A percentile compares a stretch with the other conserved stretches of the same genome.
phyloP scores from a whole-genome alignment of 2,329 filamentous ascomycete species.

The Lecanoromycetidae sp. region DNA sequence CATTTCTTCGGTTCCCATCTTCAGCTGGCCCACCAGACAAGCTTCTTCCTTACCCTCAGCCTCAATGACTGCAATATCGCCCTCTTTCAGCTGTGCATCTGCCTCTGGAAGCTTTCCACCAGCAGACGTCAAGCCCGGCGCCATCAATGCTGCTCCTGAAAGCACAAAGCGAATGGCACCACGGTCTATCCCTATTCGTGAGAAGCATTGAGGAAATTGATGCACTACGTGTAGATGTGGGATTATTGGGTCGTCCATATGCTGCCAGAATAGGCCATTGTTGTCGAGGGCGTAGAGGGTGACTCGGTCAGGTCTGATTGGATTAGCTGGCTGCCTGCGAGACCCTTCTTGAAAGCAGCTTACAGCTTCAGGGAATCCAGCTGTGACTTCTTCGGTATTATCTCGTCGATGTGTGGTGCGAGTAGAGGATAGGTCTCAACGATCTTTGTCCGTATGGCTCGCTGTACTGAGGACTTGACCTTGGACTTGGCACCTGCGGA shows the following conservation, averaged over 20 bases:
- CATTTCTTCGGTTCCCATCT: slow-evolving; percentile 77
- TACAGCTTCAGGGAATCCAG: slow-evolving; percentile 80
- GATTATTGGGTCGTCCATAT: slow-evolving; percentile 62
- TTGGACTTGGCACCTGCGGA: slow-evolving; percentile 74
- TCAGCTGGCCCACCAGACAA: slow-evolving; percentile 74
- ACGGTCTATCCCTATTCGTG: slow-evolving; percentile 77
- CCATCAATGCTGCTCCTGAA: slow-evolving; percentile 89
- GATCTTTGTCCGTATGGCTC: slow-evolving; percentile 69
- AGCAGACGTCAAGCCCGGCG: slow-evolving; percentile 72
- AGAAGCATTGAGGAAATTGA: slow-evolving; percentile 74
- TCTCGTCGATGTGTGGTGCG: slow-evolving; percentile 77
- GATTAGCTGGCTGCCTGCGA: background rate
- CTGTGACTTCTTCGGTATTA: slow-evolving; percentile 88
- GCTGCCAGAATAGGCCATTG: slow-evolving; percentile 82
- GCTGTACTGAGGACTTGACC: slow-evolving; percentile 93
- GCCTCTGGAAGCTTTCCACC: slow-evolving; percentile 66
- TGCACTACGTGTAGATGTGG: slow-evolving; percentile 86
- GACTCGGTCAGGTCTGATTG: slow-evolving; percentile 63
- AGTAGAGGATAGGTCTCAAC: slow-evolving; percentile 77
- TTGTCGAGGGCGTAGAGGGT: slow-evolving; percentile 74
- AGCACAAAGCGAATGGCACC: slow-evolving; percentile 96
- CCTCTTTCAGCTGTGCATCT: slow-evolving; percentile 48
- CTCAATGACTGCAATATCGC: slow-evolving; percentile 74
- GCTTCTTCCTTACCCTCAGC: slow-evolving; percentile 90
- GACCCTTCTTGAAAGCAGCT: slow-evolving; percentile 14